Evolutionary conservation across 2,329 filamentous ascomycete species (phyloP), one percentile per base, ranked within the genome.

Genomic region (Huntiella moniliformis): DNA sequence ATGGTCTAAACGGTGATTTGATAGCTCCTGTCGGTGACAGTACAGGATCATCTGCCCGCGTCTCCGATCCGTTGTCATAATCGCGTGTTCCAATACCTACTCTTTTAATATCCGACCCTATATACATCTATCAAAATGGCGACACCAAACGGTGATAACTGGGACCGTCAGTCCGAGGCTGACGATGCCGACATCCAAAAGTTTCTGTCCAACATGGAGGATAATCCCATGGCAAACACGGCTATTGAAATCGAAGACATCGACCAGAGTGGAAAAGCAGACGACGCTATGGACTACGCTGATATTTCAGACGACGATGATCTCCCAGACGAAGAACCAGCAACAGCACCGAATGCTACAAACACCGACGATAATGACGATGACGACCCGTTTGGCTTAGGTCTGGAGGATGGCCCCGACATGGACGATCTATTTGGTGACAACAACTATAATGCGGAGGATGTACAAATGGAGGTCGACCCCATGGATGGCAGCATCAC

Each of bases 221-320:
- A 63, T 47, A 60, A 60, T 31, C 56, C 54, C 10, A 60, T 55
- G 15, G 56, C 64, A 10, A 61, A 60, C 6, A 56, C 66, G 4
- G 61, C 64, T 43, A 56, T 46, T 31, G 54, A 59, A 38, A 58
- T 64, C 43, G 63, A 61, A 45, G 58, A 67, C 17, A 71, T 79
- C 52, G 76, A 78, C 52, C 68, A 76, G 52, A 67, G 68, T 5
- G 81, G 85, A 59, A 98, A 98, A 61, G 88, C 86, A 46, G 86
- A 86, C 50, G 83, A 96, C 62, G 91, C 91, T 36, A 65, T 91
- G 51, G 91, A 98, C 57, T 98, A 70, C 55, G 85, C 83, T 57
- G 84, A 94, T 56, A 87, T 96, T 51, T 81, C 81, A 53, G 88
- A 96, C 58, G 86, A 92, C 57, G 87, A 95, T 52, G 70, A 94